Conservation (phyloP, 768 basidiomycete genomes). For the Boletus rubropictus region DNA sequence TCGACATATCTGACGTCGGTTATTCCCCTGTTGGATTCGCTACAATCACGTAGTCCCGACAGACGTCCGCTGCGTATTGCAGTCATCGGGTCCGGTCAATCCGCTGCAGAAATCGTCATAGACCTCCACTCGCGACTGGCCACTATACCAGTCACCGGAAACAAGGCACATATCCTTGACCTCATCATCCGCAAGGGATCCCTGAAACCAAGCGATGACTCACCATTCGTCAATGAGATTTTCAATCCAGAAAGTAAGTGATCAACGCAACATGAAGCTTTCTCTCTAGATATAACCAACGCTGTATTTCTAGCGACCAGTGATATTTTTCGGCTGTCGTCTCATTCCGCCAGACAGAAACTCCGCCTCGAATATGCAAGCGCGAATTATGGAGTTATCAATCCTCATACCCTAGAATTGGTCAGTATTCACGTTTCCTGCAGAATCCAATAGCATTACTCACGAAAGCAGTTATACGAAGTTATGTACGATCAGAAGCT, state of each 20-base stretch:
- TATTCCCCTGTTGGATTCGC: constrained; percentile 28
- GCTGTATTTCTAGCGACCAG: constrained; percentile 33
- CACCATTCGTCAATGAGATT: constrained; percentile 50
- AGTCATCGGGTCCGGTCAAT: constrained; percentile 46
- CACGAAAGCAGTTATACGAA: constrained; percentile 39
- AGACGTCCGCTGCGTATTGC: constrained; percentile 36
- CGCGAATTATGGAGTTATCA: constrained; percentile 53
- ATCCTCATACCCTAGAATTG: constrained; percentile 40
- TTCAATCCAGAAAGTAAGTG: constrained; percentile 45
- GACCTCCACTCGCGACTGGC: constrained; percentile 39
- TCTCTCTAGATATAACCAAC: neutral
- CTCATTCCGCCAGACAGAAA: constrained; percentile 31
- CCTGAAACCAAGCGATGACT: constrained; percentile 47
- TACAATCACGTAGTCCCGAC: constrained; percentile 15
- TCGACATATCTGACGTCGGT: constrained; percentile 39
- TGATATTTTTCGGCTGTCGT: constrained; percentile 34
- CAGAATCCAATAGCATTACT: neutral
- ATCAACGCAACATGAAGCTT: neutral
- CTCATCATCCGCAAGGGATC: constrained; percentile 48
- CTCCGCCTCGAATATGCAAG: constrained; percentile 40
- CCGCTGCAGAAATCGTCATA: constrained; percentile 42
- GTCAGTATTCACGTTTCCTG: constrained; percentile 22
- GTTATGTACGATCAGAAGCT: constrained; percentile 47
- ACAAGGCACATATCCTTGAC: constrained; percentile 37
- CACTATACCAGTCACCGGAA: constrained; percentile 22